Evolutionary conservation across 768 basidiomycete species (phyloP).

Genomic region (Lactarius vividus): DNA sequence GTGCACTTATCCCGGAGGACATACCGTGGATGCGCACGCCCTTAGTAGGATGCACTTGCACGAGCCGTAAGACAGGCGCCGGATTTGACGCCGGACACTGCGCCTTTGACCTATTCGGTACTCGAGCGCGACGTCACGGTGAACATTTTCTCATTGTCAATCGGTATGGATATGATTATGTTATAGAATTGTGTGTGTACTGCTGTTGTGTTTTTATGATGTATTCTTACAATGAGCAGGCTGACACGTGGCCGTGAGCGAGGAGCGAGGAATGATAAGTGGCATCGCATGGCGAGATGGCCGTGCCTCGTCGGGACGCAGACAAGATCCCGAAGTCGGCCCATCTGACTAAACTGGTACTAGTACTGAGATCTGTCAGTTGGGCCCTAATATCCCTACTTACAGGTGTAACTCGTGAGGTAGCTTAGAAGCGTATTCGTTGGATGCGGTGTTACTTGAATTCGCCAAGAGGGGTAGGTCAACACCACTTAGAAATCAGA

Average conservation of each 20-base stretch:
- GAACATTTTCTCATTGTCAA: neutral
- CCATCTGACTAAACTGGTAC: neutral
- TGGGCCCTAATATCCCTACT: neutral
- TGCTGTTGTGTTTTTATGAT: constrained; percentile 4
- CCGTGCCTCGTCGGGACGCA: neutral
- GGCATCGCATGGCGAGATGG: neutral
- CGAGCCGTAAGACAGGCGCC: constrained; percentile 7
- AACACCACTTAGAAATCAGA: neutral
- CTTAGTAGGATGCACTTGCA: constrained; percentile 17
- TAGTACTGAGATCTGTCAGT: neutral
- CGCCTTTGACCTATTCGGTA: neutral
- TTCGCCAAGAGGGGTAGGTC: neutral
- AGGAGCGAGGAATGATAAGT: neutral
- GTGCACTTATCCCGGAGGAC: constrained; percentile 18
- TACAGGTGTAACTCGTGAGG: neutral
- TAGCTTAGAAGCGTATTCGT: neutral
- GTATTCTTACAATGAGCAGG: constrained; percentile 9
- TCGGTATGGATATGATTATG: neutral
- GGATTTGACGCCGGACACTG: no score
- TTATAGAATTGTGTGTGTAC: neutral
- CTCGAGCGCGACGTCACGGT: neutral
- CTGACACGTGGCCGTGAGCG: neutral
- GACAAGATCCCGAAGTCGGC: neutral
- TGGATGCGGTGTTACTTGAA: neutral
- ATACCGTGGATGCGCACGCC: constrained; percentile 9